These are phyloP conservation scores for Globisporangium iwayamae DNA, from an alignment of 352 stramenopile genomes.

Conservation along the genomic window DNA sequence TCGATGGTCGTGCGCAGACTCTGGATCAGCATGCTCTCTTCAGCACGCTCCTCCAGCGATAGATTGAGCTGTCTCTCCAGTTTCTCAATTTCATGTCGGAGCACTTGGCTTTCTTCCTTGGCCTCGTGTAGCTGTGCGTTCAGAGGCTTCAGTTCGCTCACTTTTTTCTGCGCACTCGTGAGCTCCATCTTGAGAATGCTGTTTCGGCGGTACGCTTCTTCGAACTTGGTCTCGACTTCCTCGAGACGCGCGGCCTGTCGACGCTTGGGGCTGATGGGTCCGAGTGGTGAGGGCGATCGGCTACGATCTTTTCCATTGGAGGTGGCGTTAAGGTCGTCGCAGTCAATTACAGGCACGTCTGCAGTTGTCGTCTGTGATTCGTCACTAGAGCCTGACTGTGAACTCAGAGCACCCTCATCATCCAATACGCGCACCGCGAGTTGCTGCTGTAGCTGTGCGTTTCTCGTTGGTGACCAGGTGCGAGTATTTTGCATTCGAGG, in stretches of 20 bases:
- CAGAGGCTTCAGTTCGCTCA: conserved; percentile 47
- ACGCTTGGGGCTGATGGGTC: conserved; percentile 20
- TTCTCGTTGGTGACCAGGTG: not conserved
- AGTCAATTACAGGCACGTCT: not conserved
- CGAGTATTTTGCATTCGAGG: conserved; percentile 21
- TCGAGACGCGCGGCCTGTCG: conserved; percentile 15
- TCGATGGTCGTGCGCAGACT: conserved; percentile 56
- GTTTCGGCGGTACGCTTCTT: conserved; percentile 43
- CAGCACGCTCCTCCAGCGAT: conserved; percentile 29
- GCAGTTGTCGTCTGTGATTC: not conserved
- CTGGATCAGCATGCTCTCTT: conserved; percentile 55
- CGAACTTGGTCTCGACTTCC: conserved; percentile 43
- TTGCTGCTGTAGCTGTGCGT: not conserved
- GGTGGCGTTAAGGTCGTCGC: too few relatives aligned
- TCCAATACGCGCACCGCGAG: not conserved
- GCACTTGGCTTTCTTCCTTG: conserved; percentile 29
- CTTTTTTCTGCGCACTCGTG: conserved; percentile 46
- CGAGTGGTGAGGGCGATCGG: conserved; percentile 11
- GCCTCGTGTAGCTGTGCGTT: conserved; percentile 33
- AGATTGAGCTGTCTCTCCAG: conserved; percentile 26
- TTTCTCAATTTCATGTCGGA: conserved; percentile 24
- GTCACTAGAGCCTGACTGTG: not conserved
- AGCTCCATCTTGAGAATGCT: conserved; percentile 46
- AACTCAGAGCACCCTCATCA: not conserved
- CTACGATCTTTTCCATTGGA: not conserved